These are phyloP conservation scores for Tricholomella constricta DNA, from an alignment of 768 basidiomycete genomes.

Conservation along the genomic window DNA sequence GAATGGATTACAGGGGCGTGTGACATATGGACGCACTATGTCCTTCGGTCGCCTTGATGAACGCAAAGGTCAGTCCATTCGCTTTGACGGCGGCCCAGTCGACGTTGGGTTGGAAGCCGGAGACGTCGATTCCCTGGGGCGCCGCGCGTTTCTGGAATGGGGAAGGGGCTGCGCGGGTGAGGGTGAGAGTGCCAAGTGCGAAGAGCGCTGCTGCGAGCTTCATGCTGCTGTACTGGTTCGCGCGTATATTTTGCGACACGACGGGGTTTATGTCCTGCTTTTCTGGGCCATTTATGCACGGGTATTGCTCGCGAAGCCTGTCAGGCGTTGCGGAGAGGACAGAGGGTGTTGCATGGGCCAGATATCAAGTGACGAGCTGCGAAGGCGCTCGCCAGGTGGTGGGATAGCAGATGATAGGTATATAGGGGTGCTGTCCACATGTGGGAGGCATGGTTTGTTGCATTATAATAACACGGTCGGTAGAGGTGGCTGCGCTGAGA, in stretches of 20 bases:
- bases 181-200: neutral
- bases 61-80: constrained; percentile 56
- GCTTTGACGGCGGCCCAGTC: constrained; percentile 54
- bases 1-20: no score
- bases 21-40: constrained; percentile 22
- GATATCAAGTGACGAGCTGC: neutral
- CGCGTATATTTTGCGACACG: neutral
- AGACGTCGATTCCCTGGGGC: constrained; percentile 59
- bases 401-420: neutral
- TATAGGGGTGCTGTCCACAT: neutral
- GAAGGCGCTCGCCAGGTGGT: neutral
- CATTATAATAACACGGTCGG: neutral
- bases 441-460: neutral
- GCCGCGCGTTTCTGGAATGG: constrained; percentile 16
- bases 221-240: neutral
- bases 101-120: constrained; percentile 47
- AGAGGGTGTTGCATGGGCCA: neutral
- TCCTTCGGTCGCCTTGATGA: constrained; percentile 67
- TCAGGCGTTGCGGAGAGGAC: neutral
- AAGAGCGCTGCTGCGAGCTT: neutral
- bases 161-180: neutral
- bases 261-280: neutral
- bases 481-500: neutral
- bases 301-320: neutral
- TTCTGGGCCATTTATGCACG: neutral